These are phyloP conservation scores for Mycoemilia scoparia DNA, from an alignment of 192 early-diverging fungal genomes.

Conservation along the genomic window DNA sequence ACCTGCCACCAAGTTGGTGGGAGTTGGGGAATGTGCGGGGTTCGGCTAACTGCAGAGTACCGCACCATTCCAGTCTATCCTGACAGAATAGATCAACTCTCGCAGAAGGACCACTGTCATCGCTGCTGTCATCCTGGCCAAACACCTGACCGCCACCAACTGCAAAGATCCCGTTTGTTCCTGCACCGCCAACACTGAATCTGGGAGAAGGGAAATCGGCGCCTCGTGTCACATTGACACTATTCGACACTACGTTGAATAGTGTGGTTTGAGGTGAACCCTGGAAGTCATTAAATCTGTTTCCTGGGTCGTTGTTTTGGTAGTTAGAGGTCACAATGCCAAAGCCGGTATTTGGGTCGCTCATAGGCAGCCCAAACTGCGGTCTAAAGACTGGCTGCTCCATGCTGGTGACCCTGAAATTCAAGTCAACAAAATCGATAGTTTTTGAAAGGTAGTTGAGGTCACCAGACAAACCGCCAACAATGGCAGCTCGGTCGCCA, in stretches of 20 bases:
- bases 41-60: constrained; percentile 12
- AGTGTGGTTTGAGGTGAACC: constrained; percentile 16
- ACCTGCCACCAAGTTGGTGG: constrained; percentile 18
- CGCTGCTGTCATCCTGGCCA: constrained; percentile 6
- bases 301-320: constrained; percentile 23
- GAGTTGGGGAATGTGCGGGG: constrained; percentile 24
- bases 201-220: constrained; percentile 17
- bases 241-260: constrained; percentile 2
- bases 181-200: constrained; percentile 22
- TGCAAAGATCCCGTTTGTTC: constrained; percentile 23
- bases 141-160: constrained; percentile 24
- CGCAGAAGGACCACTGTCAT: no score
- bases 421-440: constrained; percentile 13
- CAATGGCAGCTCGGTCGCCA: constrained; percentile 8
- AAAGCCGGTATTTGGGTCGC: constrained; percentile 5
- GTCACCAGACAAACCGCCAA: constrained; percentile 25
- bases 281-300: constrained; percentile 29
- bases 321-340: constrained; percentile 19
- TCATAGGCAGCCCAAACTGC: constrained; percentile 16
- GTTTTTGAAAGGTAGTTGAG: constrained; percentile 26
- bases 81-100: constrained; percentile 20
- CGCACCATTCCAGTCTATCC: constrained; percentile 13
- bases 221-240: constrained; percentile 2
- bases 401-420: constrained; percentile 4
- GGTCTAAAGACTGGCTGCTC: constrained; percentile 8